phyloP scores from a whole-genome alignment of 805 yeast species.

The Ogataea henricii region DNA sequence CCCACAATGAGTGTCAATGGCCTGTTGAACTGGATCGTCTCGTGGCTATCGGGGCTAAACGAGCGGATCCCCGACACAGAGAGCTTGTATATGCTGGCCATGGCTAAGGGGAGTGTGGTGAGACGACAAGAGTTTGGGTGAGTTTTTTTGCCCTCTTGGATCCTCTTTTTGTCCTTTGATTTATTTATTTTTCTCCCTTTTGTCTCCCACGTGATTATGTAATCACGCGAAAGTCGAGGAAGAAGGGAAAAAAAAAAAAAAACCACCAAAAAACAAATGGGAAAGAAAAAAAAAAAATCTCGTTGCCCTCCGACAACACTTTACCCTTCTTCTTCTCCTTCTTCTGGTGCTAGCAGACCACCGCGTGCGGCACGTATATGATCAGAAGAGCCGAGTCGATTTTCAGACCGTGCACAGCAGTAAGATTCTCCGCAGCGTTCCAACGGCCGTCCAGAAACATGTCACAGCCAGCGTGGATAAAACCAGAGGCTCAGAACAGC shows the following conservation, averaged over 20 bases:
- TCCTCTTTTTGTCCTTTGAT: background rate
- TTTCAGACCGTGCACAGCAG: background rate
- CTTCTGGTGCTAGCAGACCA: background rate
- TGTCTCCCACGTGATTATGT: conserved; percentile 8
- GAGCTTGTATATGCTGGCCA: conserved; percentile 55
- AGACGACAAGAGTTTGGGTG: too few species aligned
- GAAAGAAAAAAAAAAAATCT: background rate
- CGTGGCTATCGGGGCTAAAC: conserved; percentile 80
- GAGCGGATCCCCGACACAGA: conserved; percentile 89
- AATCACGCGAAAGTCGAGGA: conserved; percentile 10
- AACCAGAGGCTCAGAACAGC: conserved; percentile 26
- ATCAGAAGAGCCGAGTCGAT: background rate
- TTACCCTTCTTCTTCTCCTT: background rate
- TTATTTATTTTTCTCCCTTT: background rate
- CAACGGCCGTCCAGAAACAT: conserved; percentile 3
- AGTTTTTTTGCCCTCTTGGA: background rate
- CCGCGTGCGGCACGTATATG: background rate
- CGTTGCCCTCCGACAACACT: too few species aligned
- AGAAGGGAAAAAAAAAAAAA: conserved; percentile 11
- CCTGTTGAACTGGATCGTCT: conserved; percentile 83
- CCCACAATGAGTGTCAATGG: conserved; percentile 96
- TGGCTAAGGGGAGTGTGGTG: conserved; percentile 10
- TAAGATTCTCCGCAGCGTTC: background rate
- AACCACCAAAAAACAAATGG: background rate
- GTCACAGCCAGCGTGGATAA: conserved; percentile 32